Evolutionary conservation across 176 grass and related monocot genomes (phyloP).

Genomic region (Rhynchospora breviuscula): DNA sequence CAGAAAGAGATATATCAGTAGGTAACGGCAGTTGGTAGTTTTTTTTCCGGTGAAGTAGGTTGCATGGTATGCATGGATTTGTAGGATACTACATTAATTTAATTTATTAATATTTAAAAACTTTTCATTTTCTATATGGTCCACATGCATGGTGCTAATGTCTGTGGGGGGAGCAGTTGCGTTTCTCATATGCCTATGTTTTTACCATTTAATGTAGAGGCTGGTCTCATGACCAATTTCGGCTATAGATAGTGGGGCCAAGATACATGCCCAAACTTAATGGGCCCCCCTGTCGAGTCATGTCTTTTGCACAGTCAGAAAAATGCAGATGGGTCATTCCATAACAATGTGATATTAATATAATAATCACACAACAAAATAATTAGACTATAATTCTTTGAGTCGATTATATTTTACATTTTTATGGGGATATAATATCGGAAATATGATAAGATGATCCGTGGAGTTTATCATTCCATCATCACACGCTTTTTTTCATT

Average conservation of each 20-base stretch:
- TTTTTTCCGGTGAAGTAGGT: slow-evolving; percentile 25
- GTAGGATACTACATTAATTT: neutral
- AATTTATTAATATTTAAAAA: neutral
- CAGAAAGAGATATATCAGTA: neutral
- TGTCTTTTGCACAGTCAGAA: neutral
- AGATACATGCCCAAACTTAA: neutral
- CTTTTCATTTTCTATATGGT: neutral
- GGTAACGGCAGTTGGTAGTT: slow-evolving; percentile 28
- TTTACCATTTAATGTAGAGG: neutral
- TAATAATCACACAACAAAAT: no score
- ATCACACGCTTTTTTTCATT: no score
- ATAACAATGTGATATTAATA: no score
- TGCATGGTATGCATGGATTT: neutral
- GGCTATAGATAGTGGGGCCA: neutral
- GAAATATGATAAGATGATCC: no score
- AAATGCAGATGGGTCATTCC: no score
- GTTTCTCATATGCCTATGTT: slow-evolving; percentile 5
- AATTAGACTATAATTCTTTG: no score
- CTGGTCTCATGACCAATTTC: neutral
- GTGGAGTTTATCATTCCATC: no score
- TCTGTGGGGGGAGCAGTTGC: neutral
- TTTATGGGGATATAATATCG: no score
- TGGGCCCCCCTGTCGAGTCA: neutral
- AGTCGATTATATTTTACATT: no score
- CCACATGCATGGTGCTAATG: slow-evolving; percentile 1